Base-by-base conservation (phyloP, 805 yeast species). In the Hanseniaspora taiwanica region DNA sequence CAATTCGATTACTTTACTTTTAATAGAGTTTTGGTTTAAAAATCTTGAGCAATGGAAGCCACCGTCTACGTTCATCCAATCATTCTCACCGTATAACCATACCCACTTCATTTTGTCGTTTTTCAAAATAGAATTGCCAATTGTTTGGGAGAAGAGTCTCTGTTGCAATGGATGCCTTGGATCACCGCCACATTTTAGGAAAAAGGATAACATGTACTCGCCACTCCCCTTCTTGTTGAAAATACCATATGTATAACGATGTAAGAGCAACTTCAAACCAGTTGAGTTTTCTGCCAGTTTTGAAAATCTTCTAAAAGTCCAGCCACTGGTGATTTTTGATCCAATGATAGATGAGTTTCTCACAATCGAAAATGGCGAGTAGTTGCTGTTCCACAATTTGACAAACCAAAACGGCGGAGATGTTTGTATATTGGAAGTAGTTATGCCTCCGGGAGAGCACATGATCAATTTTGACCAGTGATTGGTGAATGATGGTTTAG, bases 221-320 rank as follows among this genome's bases (percentile, higher is more conserved):
- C 97, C 97, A 0, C 93, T 82, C 0, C 98, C 98, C 3, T 68
- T 73, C 6, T 83, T 79, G 47, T 78, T 82, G 66, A 91, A 91
- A 10, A 87, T 83, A 3, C 78, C 73, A 58, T 89, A 87, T 0
- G 89, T 66, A 56, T 91, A 91, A 47, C 68, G 66, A 53, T 91
- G 97, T 47, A 89, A 62, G 5, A 73, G 63, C 18, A 59, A 9
- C 24, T 34, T 16, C 40, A 39, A 37, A 18, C 68, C n/a, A n/a
- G n/a, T 59, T 50, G 78, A 79, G 23, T 52, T 54, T 58, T 46
- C n/a, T n/a, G n/a, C 1, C 64, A 52, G 32, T 83, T 61, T 33
- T 70, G 67, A 18, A 55, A 91, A 89, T 38, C 97, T 61, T 40
- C 96, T 65, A 6, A 74, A 68, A 3, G 93, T 74, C 97, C 97